phyloP scores from a whole-genome alignment of 2,329 filamentous ascomycete species.

The Fusarium sp. region DNA sequence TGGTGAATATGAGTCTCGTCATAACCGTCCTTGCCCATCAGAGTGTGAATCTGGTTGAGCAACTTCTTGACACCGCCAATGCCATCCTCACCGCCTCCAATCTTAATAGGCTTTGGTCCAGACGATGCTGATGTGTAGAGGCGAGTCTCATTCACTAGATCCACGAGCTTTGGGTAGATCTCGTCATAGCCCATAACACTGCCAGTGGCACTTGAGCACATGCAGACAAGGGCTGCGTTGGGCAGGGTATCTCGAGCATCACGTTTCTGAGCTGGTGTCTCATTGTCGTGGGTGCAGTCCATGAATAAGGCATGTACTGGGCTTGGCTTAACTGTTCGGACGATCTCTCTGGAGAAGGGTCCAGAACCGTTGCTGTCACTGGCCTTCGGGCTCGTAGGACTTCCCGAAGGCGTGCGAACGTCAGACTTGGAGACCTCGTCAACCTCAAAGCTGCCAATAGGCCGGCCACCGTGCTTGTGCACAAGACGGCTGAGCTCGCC shows the following conservation, averaged over 20 bases:
- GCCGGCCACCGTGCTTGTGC: conserved; percentile 90
- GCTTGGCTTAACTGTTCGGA: conserved; percentile 85
- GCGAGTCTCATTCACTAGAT: conserved; percentile 89
- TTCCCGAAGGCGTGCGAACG: conserved; percentile 45
- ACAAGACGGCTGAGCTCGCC: conserved; percentile 92
- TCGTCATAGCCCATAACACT: conserved; percentile 99
- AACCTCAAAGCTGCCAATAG: conserved; percentile 97
- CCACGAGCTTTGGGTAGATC: conserved; percentile 91
- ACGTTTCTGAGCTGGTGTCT: conserved; percentile 93
- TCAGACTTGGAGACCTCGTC: conserved; percentile 80
- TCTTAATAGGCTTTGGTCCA: conserved; percentile 64
- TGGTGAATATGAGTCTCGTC: conserved; percentile 97
- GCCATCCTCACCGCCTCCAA: conserved; percentile 79
- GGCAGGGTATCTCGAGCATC: conserved; percentile 94
- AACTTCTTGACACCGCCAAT: conserved; percentile 93
- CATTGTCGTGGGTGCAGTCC: conserved; percentile 99
- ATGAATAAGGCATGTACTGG: conserved; percentile 96
- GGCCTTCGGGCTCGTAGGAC: conserved; percentile 43
- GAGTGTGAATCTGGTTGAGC: conserved; percentile 91
- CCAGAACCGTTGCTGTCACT: conserved; percentile 42
- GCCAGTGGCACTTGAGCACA: conserved; percentile 94
- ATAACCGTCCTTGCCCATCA: conserved; percentile 96
- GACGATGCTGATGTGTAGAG: conserved; percentile 85
- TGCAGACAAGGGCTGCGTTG: conserved; percentile 91
- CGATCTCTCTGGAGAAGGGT: conserved; percentile 66